phyloP scores from a whole-genome alignment of 2,329 filamentous ascomycete species.

The Colletotrichum sp. region DNA sequence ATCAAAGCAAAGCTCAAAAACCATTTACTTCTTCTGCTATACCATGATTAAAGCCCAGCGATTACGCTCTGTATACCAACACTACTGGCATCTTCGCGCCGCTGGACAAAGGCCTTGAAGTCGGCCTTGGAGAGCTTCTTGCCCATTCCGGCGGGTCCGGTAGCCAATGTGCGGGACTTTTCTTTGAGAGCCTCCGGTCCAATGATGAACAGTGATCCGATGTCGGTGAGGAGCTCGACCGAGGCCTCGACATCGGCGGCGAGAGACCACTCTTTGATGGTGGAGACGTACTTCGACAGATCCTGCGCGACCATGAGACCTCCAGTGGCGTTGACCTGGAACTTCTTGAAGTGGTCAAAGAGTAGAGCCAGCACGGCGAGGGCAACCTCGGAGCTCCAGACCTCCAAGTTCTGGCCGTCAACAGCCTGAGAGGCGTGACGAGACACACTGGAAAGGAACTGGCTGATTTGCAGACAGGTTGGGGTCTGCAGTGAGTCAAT shows the following conservation, averaged over 20 bases:
- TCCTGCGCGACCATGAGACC: constrained; percentile 96
- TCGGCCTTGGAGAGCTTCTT: constrained; percentile 69
- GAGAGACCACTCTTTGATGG: constrained; percentile 83
- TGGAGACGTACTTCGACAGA: constrained; percentile 88
- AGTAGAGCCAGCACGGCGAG: constrained; percentile 78
- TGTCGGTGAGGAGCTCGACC: constrained; percentile 88
- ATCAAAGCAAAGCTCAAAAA: not conserved
- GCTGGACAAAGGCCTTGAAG: constrained; percentile 84
- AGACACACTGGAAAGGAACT: constrained; percentile 76
- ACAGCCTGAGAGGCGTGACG: constrained; percentile 70
- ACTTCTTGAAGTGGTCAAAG: constrained; percentile 93
- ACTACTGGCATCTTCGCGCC: constrained; percentile 82
- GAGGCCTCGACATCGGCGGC: constrained; percentile 70
- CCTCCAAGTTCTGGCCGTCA: constrained; percentile 82
- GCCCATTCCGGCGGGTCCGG: constrained; percentile 44
- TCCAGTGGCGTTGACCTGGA: constrained; percentile 89
- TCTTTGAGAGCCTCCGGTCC: constrained; percentile 79
- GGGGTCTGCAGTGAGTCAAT: constrained; percentile 83
- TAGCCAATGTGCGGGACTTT: constrained; percentile 65
- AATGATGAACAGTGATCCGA: constrained; percentile 95
- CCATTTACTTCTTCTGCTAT: not conserved
- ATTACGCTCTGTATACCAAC: constrained; percentile 85
- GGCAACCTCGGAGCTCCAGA: constrained; percentile 84
- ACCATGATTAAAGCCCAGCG: constrained; percentile 56
- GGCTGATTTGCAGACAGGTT: constrained; percentile 81